Evolutionary conservation across 2,329 filamentous ascomycete species (phyloP).

Genomic region (Cryphonectria carpinicola): DNA sequence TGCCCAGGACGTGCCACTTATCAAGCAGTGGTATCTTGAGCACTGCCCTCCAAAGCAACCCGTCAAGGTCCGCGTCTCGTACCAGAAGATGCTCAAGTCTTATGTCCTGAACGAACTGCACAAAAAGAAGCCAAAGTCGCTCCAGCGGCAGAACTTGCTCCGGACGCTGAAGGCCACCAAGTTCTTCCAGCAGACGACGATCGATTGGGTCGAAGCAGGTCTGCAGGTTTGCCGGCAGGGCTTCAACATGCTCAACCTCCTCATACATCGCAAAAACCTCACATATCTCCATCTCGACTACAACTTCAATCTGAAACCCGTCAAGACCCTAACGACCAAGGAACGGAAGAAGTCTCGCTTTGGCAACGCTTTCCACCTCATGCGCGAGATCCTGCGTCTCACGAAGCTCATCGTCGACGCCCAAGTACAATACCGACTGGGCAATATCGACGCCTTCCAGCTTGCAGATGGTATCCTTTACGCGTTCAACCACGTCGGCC

Average conservation of each 20-base stretch:
- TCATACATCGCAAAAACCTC: constrained; percentile 97
- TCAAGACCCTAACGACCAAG: constrained; percentile 98
- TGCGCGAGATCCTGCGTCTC: constrained; percentile 94
- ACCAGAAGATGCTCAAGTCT: constrained; percentile 95
- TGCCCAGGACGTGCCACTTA: constrained; percentile 92
- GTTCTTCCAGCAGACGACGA: constrained; percentile 99
- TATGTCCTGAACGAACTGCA: constrained; percentile 96
- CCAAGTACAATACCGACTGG: constrained; percentile 95
- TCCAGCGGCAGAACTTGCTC: constrained; percentile 92
- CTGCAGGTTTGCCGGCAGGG: constrained; percentile 97
- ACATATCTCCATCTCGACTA: constrained; percentile 98
- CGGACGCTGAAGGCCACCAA: constrained; percentile 93
- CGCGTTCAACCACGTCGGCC: constrained; percentile 98
- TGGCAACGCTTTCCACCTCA: constrained; percentile 97
- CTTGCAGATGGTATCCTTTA: constrained; percentile 98
- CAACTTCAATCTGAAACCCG: constrained; percentile 98
- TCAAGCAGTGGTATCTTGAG: constrained; percentile 98
- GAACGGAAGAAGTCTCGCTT: constrained; percentile 99
- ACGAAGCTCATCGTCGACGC: constrained; percentile 98
- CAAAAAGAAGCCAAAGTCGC: constrained; percentile 91
- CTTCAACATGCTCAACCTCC: constrained; percentile 97
- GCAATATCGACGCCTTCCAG: constrained; percentile 98
- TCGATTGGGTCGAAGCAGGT: constrained; percentile 99
- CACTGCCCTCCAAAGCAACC: constrained; percentile 87
- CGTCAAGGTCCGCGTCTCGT: constrained; percentile 96